Base-by-base conservation (phyloP, 2,329 filamentous ascomycete species). In the Setomelanomma holmii region DNA sequence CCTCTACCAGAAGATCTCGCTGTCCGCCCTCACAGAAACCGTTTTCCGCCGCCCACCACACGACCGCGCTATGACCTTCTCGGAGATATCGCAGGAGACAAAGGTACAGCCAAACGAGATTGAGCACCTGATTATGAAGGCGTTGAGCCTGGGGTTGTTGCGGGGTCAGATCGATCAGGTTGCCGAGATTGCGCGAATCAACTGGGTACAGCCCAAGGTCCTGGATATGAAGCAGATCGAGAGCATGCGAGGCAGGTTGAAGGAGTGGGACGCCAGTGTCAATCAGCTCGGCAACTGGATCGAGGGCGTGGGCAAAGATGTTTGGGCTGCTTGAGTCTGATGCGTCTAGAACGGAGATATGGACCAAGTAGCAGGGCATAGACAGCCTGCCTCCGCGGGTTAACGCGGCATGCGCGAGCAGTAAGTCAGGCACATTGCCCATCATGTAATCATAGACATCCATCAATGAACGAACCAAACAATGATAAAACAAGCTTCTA, bases 151-250 rank as follows among this genome's bases (percentile, higher is more conserved):
- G 64, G 95, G 95, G 1, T 81, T 99, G 64, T 80, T 99, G 63
- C 86, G 89, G 63, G 95, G 95, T 40, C 95, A 90, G 50, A 98
- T 99, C 67, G 95, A 99, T 75, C 93, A 99, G 79, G 95, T 99
- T 24, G 91, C 91, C 41, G 89, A 93, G 76, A 87, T 98, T 63
- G 95, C 95, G 38, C 87, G 93, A 73, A 97, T 99, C 77, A 93
- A 93, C 69, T 99, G 95, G 95, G 95, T 99, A 53, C 95, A 99
- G 80, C 95, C 95, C 19, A 98, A 98, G 84, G 93, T 99, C 24
- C 79, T 99, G 63, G 95, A 98, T 75, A 91, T 93, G 86, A 87
- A 86, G 76, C 95, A 98, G 81, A 96, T 99, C 66, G 90, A 89
- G 68, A 90, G 88, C 69, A 97, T 99, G 93, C 86, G 91, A 68